A percentile compares a stretch with the other conserved stretches of the same genome.
Conservation (phyloP, 495 filamentous ascomycete genomes). For the Hypoxylon intermedium region DNA sequence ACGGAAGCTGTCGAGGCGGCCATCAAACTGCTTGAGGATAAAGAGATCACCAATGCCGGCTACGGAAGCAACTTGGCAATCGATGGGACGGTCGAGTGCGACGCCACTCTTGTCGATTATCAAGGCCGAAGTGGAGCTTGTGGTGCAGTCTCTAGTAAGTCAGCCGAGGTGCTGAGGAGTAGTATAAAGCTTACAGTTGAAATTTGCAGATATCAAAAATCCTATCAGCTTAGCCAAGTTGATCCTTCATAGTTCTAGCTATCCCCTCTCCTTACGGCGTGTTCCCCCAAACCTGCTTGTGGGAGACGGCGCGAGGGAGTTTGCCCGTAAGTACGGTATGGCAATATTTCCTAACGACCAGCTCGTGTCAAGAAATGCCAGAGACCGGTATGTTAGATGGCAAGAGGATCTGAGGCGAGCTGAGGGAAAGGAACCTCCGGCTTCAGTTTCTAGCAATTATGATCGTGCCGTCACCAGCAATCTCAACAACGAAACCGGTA, state of each 20-base stretch:
- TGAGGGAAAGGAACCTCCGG: constrained; percentile 41
- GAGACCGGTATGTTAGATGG: constrained; percentile 79
- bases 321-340: constrained; percentile 80
- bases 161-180: no score
- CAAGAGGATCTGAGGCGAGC: constrained; percentile 71
- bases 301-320: constrained; percentile 81
- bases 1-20: constrained; percentile 93
- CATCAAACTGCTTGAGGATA: constrained; percentile 84
- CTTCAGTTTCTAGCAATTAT: constrained; percentile 24
- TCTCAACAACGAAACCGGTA: constrained; percentile 30
- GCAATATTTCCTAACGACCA: constrained; percentile 70
- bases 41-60: constrained; percentile 94
- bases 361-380: constrained; percentile 75
- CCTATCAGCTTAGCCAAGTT: constrained; percentile 85
- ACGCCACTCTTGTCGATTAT: constrained; percentile 92
- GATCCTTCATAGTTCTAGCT: constrained; percentile 76
- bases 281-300: constrained; percentile 93
- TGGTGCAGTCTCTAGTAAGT: constrained; percentile 85
- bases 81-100: constrained; percentile 89
- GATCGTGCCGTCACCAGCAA: constrained; percentile 27
- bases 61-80: constrained; percentile 94
- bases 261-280: constrained; percentile 76
- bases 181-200: constrained; percentile 1
- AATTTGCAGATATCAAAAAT: constrained; percentile 78
- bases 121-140: constrained; percentile 89